A percentile compares a stretch with the other conserved stretches of the same genome.
Conservation (phyloP, 2,329 filamentous ascomycete species). For the Fusarium sambucinum region DNA sequence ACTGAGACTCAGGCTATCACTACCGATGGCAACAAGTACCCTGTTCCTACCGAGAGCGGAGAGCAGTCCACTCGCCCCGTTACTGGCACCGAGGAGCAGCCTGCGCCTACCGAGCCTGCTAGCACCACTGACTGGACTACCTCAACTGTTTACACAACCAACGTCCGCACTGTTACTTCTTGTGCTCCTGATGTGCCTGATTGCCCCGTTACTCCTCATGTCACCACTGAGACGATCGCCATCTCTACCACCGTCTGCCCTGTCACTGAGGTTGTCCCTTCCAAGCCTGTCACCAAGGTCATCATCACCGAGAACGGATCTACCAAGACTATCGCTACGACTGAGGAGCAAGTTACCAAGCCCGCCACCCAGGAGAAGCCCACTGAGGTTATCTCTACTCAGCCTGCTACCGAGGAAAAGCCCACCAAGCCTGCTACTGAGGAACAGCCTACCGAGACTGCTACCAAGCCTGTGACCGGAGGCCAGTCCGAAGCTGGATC, state of each 20-base stretch:
- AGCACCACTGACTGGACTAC: slow-evolving; percentile 25
- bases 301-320: slow-evolving; percentile 6
- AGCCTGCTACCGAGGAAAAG: background rate
- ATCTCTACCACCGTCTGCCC: slow-evolving; percentile 29
- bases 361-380: background rate
- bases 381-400: background rate
- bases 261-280: background rate
- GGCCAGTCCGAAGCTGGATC: slow-evolving; percentile 12
- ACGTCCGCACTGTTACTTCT: slow-evolving; percentile 26
- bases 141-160: slow-evolving; percentile 33
- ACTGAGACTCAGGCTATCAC: slow-evolving; percentile 1
- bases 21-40: background rate
- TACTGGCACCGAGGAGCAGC: slow-evolving; percentile 7
- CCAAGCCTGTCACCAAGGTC: slow-evolving; percentile 1
- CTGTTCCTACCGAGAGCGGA: slow-evolving; percentile 7
- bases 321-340: slow-evolving; percentile 7
- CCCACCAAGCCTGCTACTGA: slow-evolving; percentile 1
- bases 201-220: slow-evolving; percentile 20
- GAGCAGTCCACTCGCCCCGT: background rate
- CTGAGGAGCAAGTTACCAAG: slow-evolving; percentile 5
- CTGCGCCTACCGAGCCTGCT: slow-evolving; percentile 15
- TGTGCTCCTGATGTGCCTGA: slow-evolving; percentile 22
- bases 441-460: background rate
- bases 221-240: slow-evolving; percentile 29
- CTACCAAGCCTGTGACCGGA: slow-evolving; percentile 16